phyloP scores from a whole-genome alignment of 345 rosid genomes.

The Cardamine chenopodiifolia region DNA sequence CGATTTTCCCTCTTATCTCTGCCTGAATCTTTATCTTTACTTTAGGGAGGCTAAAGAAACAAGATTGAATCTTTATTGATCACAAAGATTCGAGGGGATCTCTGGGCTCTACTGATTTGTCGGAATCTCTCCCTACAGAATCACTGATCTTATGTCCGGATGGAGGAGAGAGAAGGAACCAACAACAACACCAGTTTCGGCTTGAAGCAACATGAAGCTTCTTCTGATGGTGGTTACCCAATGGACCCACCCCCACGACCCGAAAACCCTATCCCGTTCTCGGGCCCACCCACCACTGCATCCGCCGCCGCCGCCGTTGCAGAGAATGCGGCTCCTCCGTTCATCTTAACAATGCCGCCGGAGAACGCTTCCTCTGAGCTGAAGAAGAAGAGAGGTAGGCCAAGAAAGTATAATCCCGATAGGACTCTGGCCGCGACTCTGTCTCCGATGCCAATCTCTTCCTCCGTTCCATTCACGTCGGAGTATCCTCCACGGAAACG shows the following conservation, averaged over 20 bases:
- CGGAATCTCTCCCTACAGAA: conserved; percentile 35
- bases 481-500: conserved; percentile 65
- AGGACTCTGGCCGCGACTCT: conserved; percentile 58
- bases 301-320: neutral
- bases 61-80: conserved; percentile 34
- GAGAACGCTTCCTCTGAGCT: conserved; percentile 40
- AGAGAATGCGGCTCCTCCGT: conserved; percentile 38
- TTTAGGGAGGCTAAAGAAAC: neutral
- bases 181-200: conserved; percentile 43
- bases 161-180: conserved; percentile 74
- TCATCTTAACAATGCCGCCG: conserved; percentile 44
- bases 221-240: conserved; percentile 46
- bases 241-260: conserved; percentile 56
- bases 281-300: conserved; percentile 38
- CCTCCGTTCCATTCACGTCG: conserved; percentile 73
- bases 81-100: conserved; percentile 41
- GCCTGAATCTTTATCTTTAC: conserved; percentile 20
- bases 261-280: conserved; percentile 49
- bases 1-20: conserved; percentile 20
- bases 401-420: conserved; percentile 82
- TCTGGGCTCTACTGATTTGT: conserved; percentile 38
- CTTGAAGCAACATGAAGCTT: conserved; percentile 58
- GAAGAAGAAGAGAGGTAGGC: conserved; percentile 95
- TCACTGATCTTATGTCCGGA: conserved; percentile 49
- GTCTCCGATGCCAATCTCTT: conserved; percentile 92